These are phyloP conservation scores for Agaricus bisporus DNA, from an alignment of 768 basidiomycete genomes.

Conservation along the genomic window DNA sequence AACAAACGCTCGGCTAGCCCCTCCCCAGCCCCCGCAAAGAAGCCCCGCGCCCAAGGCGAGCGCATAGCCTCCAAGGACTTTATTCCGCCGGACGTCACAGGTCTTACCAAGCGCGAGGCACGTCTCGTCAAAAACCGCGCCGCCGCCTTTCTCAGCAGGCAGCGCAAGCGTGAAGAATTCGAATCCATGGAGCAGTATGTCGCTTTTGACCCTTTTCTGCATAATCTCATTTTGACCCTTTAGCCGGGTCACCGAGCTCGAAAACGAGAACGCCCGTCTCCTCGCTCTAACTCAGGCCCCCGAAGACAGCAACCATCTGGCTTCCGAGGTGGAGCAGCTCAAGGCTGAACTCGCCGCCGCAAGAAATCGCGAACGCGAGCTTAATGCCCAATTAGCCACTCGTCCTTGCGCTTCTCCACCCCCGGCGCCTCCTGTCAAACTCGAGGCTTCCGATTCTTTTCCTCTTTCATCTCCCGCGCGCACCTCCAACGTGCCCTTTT, in stretches of 20 bases:
- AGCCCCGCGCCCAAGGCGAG: slow-evolving; percentile 43
- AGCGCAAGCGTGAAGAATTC: slow-evolving; percentile 89
- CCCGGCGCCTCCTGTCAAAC: slow-evolving; percentile 39
- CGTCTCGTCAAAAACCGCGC: slow-evolving; percentile 89
- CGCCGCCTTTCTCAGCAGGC: slow-evolving; percentile 85
- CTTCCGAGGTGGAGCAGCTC: slow-evolving; percentile 62
- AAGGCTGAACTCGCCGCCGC: slow-evolving; percentile 58
- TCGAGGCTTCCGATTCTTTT: slow-evolving; percentile 52
- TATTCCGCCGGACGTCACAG: slow-evolving; percentile 81
- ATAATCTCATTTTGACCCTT: slow-evolving; percentile 16
- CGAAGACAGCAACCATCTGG: slow-evolving; percentile 30
- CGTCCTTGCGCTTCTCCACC: slow-evolving; percentile 19
- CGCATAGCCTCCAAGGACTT: slow-evolving; percentile 73
- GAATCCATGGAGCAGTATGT: slow-evolving; percentile 87
- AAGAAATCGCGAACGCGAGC: slow-evolving; percentile 60
- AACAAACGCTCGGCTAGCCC: slow-evolving; percentile 44
- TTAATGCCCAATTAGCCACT: slow-evolving; percentile 53
- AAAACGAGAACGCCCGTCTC: slow-evolving; percentile 78
- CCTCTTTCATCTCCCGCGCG: slow-evolving; percentile 37
- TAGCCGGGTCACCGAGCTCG: slow-evolving; percentile 80
- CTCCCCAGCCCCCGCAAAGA: slow-evolving; percentile 24
- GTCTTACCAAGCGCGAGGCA: slow-evolving; percentile 86
- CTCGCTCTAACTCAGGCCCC: slow-evolving; percentile 46
- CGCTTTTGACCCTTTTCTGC: slow-evolving; percentile 6
- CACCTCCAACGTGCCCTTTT: slow-evolving; percentile 33